Percentiles rank a stretch among this genome's conserved stretches.
Conservation (phyloP, 495 filamentous ascomycete genomes). For the Peziza echinospora region DNA sequence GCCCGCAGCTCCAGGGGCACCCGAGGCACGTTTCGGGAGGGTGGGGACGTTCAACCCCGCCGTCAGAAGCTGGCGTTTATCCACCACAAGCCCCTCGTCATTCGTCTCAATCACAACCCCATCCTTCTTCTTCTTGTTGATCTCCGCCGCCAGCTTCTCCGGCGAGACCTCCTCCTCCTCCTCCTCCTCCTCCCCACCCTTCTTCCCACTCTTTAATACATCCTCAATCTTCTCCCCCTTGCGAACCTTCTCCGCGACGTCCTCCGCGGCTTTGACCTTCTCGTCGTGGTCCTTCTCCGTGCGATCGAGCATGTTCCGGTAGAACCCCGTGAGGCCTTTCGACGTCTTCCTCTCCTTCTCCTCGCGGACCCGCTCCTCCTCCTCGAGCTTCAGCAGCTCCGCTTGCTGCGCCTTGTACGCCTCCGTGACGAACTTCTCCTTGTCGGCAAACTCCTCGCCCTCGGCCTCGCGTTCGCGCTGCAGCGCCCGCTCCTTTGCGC, state of each 20-base stretch:
- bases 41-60: conserved; percentile 69
- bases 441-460: conserved; percentile 82
- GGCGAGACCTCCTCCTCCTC: conserved; percentile 22
- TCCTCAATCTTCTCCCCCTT: conserved; percentile 21
- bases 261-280: conserved; percentile 43
- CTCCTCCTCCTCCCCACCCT: conserved; percentile 10
- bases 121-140: conserved; percentile 41
- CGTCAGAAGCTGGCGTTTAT: conserved; percentile 73
- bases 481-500: conserved; percentile 72
- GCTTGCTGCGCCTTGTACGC: conserved; percentile 88
- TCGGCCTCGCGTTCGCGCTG: conserved; percentile 77
- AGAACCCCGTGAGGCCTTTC: conserved; percentile 68
- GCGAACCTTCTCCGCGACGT: conserved; percentile 34
- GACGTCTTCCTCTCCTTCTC: conserved; percentile 28
- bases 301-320: conserved; percentile 57
- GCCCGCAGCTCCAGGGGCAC: conserved; percentile 14
- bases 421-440: conserved; percentile 91
- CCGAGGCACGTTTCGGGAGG: conserved; percentile 24
- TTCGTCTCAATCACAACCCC: conserved; percentile 57
- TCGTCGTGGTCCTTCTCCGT: conserved; percentile 56
- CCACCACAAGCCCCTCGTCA: conserved; percentile 83
- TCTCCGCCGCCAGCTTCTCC: conserved; percentile 46
- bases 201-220: conserved; percentile 8
- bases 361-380: conserved; percentile 54
- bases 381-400: conserved; percentile 54